phyloP scores from a whole-genome alignment of 768 basidiomycete species.

The Trametes elegans region DNA sequence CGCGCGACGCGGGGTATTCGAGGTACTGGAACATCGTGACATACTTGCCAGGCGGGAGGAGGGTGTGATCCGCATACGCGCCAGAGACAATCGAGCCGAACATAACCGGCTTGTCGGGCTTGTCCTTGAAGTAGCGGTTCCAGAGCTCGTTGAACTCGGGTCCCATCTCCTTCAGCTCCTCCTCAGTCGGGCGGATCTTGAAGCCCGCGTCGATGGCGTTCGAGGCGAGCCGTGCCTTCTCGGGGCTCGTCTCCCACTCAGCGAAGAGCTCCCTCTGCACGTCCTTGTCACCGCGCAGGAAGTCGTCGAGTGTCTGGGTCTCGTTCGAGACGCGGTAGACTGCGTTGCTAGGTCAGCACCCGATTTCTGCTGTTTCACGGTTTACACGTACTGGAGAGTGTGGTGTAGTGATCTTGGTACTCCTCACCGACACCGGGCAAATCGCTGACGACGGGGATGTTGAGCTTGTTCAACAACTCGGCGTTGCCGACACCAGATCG shows the following conservation, averaged over 20 bases:
- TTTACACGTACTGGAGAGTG: slow-evolving; percentile 50
- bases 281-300: slow-evolving; percentile 64
- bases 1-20: slow-evolving; percentile 73
- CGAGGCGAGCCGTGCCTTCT: slow-evolving; percentile 66
- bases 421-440: slow-evolving; percentile 71
- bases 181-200: slow-evolving; percentile 72
- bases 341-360: slow-evolving; percentile 25
- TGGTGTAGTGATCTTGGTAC: slow-evolving; percentile 77
- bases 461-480: slow-evolving; percentile 51
- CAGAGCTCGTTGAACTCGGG: slow-evolving; percentile 70
- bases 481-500: slow-evolving; percentile 66
- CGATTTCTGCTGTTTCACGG: too few relatives aligned
- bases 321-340: slow-evolving; percentile 70
- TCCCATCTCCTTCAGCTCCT: slow-evolving; percentile 75
- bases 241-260: slow-evolving; percentile 65
- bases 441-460: slow-evolving; percentile 63
- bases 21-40: slow-evolving; percentile 77
- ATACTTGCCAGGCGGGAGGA: slow-evolving; percentile 70
- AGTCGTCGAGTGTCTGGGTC: slow-evolving; percentile 60
- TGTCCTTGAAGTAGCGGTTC: slow-evolving; percentile 74
- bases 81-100: slow-evolving; percentile 68
- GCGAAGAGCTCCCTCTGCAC: slow-evolving; percentile 56
- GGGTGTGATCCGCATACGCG: slow-evolving; percentile 68
- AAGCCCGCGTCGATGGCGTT: slow-evolving; percentile 76
- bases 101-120: slow-evolving; percentile 79